phyloP scores from a whole-genome alignment of 1,284 basidiomycete species.

The Uromyces viciae-fabae region DNA sequence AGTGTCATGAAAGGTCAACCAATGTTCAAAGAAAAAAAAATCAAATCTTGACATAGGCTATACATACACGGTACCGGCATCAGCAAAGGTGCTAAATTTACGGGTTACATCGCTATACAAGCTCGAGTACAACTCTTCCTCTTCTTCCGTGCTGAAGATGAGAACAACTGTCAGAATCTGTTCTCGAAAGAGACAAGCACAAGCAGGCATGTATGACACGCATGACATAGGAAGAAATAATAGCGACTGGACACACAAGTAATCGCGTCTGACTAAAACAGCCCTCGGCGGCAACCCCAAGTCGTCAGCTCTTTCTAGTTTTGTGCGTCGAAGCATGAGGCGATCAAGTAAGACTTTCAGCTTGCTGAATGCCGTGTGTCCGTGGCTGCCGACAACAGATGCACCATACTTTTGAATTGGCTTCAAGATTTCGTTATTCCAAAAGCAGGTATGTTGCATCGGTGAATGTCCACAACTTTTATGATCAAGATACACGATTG shows the following conservation, averaged over 20 bases:
- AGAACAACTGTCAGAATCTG: not conserved
- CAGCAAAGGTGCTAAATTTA: slow-evolving; percentile 83
- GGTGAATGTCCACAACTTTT: slow-evolving; percentile 65
- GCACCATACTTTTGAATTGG: slow-evolving; percentile 76
- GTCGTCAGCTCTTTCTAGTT: slow-evolving; percentile 94
- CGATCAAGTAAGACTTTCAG: slow-evolving; percentile 63
- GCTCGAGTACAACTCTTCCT: slow-evolving; percentile 68
- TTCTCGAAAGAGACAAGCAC: not conserved
- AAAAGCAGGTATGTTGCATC: slow-evolving; percentile 79
- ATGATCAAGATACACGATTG: not conserved
- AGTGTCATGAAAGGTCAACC: not conserved
- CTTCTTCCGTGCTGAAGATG: slow-evolving; percentile 35
- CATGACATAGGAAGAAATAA: slow-evolving; percentile 60
- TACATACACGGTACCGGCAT: slow-evolving; percentile 67
- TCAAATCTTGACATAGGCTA: not conserved
- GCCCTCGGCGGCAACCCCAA: slow-evolving; percentile 93
- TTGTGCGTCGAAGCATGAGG: slow-evolving; percentile 77
- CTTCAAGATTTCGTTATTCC: slow-evolving; percentile 89
- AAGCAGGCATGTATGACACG: no score
- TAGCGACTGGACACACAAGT: slow-evolving; percentile 75
- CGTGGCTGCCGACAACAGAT: slow-evolving; percentile 46
- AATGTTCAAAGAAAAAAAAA: not conserved
- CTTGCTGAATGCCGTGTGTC: slow-evolving; percentile 41
- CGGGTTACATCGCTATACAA: slow-evolving; percentile 89
- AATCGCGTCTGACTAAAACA: slow-evolving; percentile 81